Base-by-base conservation (phyloP, 345 rosid genomes). In the Salix purpurea region DNA sequence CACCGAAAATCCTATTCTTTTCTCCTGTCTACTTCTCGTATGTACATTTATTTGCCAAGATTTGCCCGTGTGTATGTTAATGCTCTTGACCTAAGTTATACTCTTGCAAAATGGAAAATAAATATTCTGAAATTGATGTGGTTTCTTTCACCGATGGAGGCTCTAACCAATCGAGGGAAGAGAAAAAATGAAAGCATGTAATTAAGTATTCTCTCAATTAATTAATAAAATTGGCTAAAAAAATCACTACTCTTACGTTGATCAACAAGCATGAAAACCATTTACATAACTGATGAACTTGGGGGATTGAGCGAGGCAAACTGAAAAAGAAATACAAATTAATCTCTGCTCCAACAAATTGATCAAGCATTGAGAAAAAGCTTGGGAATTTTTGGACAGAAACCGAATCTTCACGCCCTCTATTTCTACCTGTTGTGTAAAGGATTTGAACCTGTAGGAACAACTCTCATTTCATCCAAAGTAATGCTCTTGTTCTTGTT, bases 401-500 rank as follows among this genome's bases (percentile, higher is more conserved):
- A 14, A 8, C 19, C 28, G 44, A 58, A 39, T 15, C 23, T 60
- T 36, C 26, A 15, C 32, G 6, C 12, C 10, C 58, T 68, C 26
- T 39, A 34, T 8, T 70, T 42, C 79, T 76, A 68, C 73, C 68
- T 76, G 80, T 83, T 83, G 64, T 80, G 86, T 15, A 83, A 72
- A 2, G 86, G 86, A 75, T 83, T 83, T 52, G 86, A 77, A 71
- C 86, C 86, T 0, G 86, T 77, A 24, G 86, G 86, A 50, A 83
- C 75, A 2, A 80, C 74, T 77, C 86, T 67, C 67, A 77, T 71
- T 32, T 75, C 79, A n/a, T 79, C 78, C 13, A 44, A 24, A 39
- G 72, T 16, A 48, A 52, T 15, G 75, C 56, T 54, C 69, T 4
- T 32, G 36, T 4, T 34, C 36, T 30, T 74, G 16, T 24, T 70